Evolutionary conservation across 768 basidiomycete species (phyloP).

Genomic region (Tricholoma hemisulphureum): DNA sequence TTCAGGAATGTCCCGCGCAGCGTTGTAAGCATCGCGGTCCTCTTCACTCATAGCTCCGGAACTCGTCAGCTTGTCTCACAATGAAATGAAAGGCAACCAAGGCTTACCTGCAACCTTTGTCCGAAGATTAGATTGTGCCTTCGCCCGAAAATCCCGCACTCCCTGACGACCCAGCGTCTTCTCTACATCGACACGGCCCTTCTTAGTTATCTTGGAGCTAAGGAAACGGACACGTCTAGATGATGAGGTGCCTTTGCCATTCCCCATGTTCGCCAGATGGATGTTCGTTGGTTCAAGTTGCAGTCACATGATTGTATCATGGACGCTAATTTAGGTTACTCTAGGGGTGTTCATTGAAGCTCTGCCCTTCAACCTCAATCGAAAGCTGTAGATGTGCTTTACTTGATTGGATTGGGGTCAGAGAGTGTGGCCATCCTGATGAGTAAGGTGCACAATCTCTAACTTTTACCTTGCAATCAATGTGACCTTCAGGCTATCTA

Average conservation of each 20-base stretch:
- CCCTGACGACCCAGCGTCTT: background rate
- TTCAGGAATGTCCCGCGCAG: background rate
- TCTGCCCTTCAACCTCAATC: too few species aligned
- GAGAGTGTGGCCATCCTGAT: too few species aligned
- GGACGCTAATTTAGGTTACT: too few species aligned
- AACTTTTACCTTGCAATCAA: too few species aligned
- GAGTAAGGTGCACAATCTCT: too few species aligned
- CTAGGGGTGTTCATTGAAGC: too few species aligned
- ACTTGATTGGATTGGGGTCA: too few species aligned
- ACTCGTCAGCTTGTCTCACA: background rate
- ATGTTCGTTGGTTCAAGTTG: background rate
- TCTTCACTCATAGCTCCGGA: background rate
- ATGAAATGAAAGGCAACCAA: too few species aligned
- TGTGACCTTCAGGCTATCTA: too few species aligned
- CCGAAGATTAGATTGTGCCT: background rate
- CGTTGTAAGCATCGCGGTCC: background rate
- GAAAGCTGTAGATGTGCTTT: too few species aligned
- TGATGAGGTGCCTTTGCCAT: background rate
- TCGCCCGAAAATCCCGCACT: background rate
- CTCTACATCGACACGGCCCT: background rate
- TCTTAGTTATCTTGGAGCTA: background rate
- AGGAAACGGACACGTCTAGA: background rate
- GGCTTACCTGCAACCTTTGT: background rate
- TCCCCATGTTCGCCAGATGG: background rate
- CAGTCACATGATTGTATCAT: too few species aligned